Evolutionary conservation across 2,329 filamentous ascomycete genomes (phyloP).

Genomic region (Nothophaeocryptopus gaeumannii): DNA sequence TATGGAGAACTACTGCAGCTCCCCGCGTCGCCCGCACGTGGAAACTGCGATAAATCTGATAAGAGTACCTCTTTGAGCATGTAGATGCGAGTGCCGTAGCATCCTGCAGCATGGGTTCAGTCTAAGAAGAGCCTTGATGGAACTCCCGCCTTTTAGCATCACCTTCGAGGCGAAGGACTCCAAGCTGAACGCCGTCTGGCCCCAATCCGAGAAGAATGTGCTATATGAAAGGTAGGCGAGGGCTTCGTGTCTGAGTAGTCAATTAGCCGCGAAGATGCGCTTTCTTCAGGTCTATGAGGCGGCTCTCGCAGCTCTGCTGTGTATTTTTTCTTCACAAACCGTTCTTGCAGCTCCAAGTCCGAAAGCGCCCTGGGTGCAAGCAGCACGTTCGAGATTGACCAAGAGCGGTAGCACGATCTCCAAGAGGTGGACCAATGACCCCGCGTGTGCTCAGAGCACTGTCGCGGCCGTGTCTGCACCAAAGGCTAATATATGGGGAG

Average conservation of each 20-base stretch:
- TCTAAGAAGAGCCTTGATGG: neutral
- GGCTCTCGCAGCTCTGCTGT: neutral
- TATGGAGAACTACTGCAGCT: neutral
- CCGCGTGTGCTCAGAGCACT: constrained; percentile 13
- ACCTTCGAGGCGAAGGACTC: neutral
- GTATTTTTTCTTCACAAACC: neutral
- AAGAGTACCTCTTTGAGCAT: neutral
- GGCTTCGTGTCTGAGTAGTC: neutral
- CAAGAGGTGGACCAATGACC: constrained; percentile 17
- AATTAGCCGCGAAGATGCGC: neutral
- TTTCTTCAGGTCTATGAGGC: neutral
- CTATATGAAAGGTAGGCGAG: neutral
- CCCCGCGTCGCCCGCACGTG: neutral
- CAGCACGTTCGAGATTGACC: constrained; percentile 17
- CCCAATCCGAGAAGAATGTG: neutral
- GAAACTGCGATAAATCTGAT: neutral
- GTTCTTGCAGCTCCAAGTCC: constrained; percentile 16
- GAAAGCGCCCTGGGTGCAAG: constrained; percentile 24
- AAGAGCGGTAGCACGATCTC: constrained; percentile 14
- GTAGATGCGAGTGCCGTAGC: neutral
- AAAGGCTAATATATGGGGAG: constrained; percentile 44
- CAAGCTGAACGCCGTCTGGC: neutral
- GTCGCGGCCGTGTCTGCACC: constrained; percentile 33
- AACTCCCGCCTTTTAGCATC: neutral
- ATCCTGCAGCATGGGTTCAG: neutral